Evolutionary conservation across 75 land plant species (phyloP), one percentile per base, ranked within the genome.

Genomic region (Isoetes taiwanensis): DNA sequence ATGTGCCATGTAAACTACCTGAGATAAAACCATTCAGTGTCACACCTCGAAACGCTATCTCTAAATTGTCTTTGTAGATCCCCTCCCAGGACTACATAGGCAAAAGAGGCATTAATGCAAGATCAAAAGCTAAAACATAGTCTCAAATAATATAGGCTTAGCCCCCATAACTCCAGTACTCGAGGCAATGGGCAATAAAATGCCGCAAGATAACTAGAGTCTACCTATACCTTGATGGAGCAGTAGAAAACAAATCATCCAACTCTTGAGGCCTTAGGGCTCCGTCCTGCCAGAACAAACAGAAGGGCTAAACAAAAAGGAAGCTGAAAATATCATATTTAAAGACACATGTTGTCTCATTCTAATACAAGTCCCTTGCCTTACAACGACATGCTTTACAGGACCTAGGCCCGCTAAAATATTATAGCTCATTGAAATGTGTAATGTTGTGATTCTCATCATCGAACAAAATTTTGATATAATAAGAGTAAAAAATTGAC

Each of bases 191-290:
- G n/a, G n/a, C n/a, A n/a, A n/a, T n/a, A n/a, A n/a, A n/a, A n/a
- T n/a, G n/a, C n/a, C n/a, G n/a, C n/a, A n/a, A n/a, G n/a, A n/a
- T 25, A 14, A 24, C 16, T 5, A 32, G 35, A 34, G 21, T 37
- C 2, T 12, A 57, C n/a, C 6, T 25, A 20, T 20, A 94, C 99
- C 75, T 88, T 52, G 75, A 88, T 14, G 99, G 86, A 29, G 99
- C 89, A 24, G 99, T 94, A 38, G 99, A 94, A 41, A 94, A 94
- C 4, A 94, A 69, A 46, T 94, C 99, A 14, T 84, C 96, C 61
- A 94, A 56, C 21, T 94, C 99, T 52, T 28, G 32, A 14, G 81
- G 70, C 30, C 82, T 67, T 50, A 94, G 63, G 8, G 76, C 72
- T 3, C 83, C 81, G 72, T 94, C 99, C 96, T 88, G 50, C 11